A percentile compares a stretch with the other conserved stretches of the same genome.
These are phyloP conservation scores for Xylaria sp. DNA, from an alignment of 2,329 filamentous ascomycete genomes.

Conservation along the genomic window DNA sequence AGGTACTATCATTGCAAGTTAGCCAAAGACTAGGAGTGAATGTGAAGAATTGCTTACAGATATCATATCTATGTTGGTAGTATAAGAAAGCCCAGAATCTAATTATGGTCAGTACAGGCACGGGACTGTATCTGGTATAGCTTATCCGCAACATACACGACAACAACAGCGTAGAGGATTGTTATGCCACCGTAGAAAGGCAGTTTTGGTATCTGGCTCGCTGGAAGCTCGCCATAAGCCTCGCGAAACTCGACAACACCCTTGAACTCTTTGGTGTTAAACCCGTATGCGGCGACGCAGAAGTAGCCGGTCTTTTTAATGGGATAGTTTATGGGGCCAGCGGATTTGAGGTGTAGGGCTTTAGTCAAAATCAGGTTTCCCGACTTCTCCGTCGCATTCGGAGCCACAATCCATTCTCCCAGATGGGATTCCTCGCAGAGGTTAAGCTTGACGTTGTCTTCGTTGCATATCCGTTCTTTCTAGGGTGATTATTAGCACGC, in stretches of 20 bases:
- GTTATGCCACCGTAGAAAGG: constrained; percentile 96
- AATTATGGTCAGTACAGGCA: constrained; percentile 38
- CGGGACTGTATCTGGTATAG: background rate
- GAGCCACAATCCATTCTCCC: constrained; percentile 83
- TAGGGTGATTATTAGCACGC: constrained; percentile 51
- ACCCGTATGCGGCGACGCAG: constrained; percentile 84
- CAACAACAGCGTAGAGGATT: constrained; percentile 90
- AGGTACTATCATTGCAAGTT: constrained; percentile 69
- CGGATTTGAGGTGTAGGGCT: constrained; percentile 82
- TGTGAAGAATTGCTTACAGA: constrained; percentile 64
- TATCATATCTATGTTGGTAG: constrained; percentile 92
- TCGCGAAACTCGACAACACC: constrained; percentile 93
- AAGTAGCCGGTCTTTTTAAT: constrained; percentile 95
- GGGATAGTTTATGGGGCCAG: constrained; percentile 79
- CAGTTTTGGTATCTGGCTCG: constrained; percentile 94
- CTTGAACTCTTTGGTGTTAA: constrained; percentile 74
- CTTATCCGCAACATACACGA: constrained; percentile 61
- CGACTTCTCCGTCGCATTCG: constrained; percentile 78
- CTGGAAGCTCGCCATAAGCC: constrained; percentile 93
- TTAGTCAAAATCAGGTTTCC: constrained; percentile 79
- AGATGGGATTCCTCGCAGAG: constrained; percentile 81
- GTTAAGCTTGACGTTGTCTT: constrained; percentile 72
- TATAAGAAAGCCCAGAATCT: constrained; percentile 95
- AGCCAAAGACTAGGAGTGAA: background rate
- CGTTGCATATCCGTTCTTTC: constrained; percentile 80